A percentile compares a stretch with the other conserved stretches of the same genome.
phyloP scores from a whole-genome alignment of 305 asterid genomes.

The Fraxinus velutina region DNA sequence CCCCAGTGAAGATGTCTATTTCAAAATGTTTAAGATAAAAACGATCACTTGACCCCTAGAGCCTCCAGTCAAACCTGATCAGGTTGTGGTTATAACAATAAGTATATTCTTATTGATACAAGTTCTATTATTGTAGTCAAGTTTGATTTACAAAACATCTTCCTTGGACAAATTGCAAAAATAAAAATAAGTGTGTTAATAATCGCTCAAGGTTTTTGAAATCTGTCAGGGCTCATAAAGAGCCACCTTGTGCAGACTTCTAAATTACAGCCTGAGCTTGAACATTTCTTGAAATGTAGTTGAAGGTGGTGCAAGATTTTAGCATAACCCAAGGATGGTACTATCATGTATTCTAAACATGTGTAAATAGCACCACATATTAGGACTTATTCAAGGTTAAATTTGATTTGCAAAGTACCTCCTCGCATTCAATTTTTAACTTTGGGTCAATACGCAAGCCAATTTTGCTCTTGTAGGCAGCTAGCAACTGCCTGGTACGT shows the following conservation, averaged over 20 bases:
- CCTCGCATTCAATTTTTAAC: conserved; percentile 69
- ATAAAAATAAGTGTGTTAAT: not conserved
- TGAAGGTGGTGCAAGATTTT: not conserved
- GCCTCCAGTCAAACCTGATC: not conserved
- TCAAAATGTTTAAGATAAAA: not conserved
- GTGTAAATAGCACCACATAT: not conserved
- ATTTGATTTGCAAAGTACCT: conserved; percentile 36
- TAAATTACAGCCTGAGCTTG: not conserved
- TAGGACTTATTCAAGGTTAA: not conserved
- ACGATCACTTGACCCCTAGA: not conserved
- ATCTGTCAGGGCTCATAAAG: not conserved
- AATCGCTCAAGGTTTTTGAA: not conserved
- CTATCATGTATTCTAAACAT: not conserved
- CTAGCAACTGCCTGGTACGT: conserved; percentile 64
- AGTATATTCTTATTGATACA: not conserved
- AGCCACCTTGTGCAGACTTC: not conserved
- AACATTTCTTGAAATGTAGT: not conserved
- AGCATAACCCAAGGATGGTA: not conserved
- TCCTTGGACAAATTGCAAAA: not conserved
- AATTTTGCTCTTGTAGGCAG: conserved; percentile 59
- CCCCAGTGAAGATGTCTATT: not conserved
- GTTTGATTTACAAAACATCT: not conserved
- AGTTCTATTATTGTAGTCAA: not conserved
- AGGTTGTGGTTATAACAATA: not conserved
- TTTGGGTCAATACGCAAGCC: conserved; percentile 69